Percentiles rank a stretch among this genome's conserved stretches.
These are phyloP conservation scores for Melanogaster broomeanus DNA, from an alignment of 768 basidiomycete species.

Conservation along the genomic window DNA sequence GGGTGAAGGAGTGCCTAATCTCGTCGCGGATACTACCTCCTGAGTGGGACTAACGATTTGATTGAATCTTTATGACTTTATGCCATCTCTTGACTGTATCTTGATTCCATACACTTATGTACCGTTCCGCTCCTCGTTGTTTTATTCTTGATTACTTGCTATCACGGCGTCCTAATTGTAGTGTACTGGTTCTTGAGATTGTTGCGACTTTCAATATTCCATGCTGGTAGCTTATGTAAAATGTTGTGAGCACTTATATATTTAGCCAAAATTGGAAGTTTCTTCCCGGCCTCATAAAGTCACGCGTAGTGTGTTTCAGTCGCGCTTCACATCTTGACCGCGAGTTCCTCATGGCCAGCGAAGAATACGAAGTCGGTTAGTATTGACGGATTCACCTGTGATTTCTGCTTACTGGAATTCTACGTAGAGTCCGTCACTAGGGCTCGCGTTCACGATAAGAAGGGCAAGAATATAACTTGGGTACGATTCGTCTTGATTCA, in stretches of 20 bases:
- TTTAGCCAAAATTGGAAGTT: constrained; percentile 16
- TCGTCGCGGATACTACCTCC: constrained; percentile 53
- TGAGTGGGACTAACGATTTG: constrained; percentile 8
- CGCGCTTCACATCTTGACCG: constrained; percentile 6
- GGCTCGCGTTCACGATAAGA: constrained; percentile 51
- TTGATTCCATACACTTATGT: not conserved
- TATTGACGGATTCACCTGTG: constrained; percentile 5
- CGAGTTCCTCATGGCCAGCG: constrained; percentile 37
- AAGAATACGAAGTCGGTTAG: constrained; percentile 73
- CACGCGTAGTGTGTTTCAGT: not conserved
- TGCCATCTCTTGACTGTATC: constrained; percentile 3
- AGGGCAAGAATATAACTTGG: constrained; percentile 51
- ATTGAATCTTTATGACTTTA: not conserved
- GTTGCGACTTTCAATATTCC: too few species aligned
- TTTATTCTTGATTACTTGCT: constrained; percentile 8
- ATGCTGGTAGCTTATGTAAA: too few species aligned
- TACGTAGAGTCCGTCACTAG: constrained; percentile 51
- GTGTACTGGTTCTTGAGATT: constrained; percentile 1
- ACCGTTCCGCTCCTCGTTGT: not conserved
- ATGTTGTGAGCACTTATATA: too few species aligned
- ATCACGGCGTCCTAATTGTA: constrained; percentile 9
- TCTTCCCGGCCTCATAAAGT: constrained; percentile 11
- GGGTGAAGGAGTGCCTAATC: constrained; percentile 80
- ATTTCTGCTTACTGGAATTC: constrained; percentile 2
- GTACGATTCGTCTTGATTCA: constrained; percentile 34